Evolutionary conservation across 2,329 filamentous ascomycete species (phyloP), one percentile per base, ranked within the genome.

Genomic region (Acarospora socialis): DNA sequence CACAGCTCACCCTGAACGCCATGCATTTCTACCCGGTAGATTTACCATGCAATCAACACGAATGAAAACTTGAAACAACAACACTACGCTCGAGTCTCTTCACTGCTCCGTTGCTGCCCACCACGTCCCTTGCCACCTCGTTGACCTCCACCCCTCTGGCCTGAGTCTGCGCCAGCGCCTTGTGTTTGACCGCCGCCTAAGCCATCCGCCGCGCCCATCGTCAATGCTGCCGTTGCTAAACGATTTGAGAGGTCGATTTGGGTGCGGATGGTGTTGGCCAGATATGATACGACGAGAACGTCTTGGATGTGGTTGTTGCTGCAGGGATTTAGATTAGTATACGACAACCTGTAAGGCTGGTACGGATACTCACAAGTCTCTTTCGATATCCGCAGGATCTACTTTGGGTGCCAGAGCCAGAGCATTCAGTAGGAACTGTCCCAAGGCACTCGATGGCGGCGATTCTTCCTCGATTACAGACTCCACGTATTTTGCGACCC

Each of bases 231-330:
- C n/a, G 76, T 90, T 33, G 87, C 87, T 51, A 98, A 67, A 43
- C 87, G 75, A 70, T 95, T 92, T 43, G 86, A 92, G 37, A 98
- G 75, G 53, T 95, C 90, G 65, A 98, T 94, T 66, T 98, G 90
- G 46, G 87, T 95, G 59, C 87, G 83, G 62, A 95, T 93, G 45
- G 84, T 94, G 70, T 95, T 98, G 56, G 90, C 84, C 43, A 98
- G 72, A 66, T 98, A 98, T 46, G 84, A 92, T 49, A 98, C 86
- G 58, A 95, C 86, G 45, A 98, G 76, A 39, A 98, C 86, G 57
- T 98, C 90, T 66, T 98, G 90, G 59, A 98, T 84, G 65, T 98
- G 90, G 68, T 92, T 93, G 74, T 98, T 98, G 73, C 70, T 73
- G 52, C 22, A 21, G 23, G 15, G 29, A 26, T 53, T 55, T 53